Evolutionary conservation across 192 early-diverging fungal species (phyloP), one percentile per base, ranked within the genome.

Genomic region (Coemansia sp.): DNA sequence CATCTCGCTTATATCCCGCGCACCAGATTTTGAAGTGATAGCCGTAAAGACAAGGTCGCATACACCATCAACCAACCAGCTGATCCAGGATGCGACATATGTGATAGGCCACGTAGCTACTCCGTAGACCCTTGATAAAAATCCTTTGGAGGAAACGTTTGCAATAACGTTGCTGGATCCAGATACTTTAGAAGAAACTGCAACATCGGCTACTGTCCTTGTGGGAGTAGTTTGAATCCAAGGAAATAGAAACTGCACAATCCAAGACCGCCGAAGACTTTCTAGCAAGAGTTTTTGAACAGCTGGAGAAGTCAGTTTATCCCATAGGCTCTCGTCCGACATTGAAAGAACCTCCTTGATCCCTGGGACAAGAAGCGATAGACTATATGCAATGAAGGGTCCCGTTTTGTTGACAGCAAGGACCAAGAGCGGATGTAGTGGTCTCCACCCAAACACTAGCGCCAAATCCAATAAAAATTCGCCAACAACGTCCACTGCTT

Each of bases 221-320:
- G 72, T 61, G 3, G 72, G 62, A 22, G 32, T 63, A 4, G 46
- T 45, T 8, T 19, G 39, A 18, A 61, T 58, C 78, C 73, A 76
- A 8, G 78, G 78, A 22, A 81, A 76, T 41, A 81, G 49, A 15
- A 75, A 16, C 19, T 55, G 65, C 21, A 80, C 63, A 39, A 69
- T 41, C 69, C 66, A 69, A 39, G 78, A 74, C 74, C 69, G 60
- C 19, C 67, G 78, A 47, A 76, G 47, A 22, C 45, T 49, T 47
- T 45, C 57, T 21, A 73, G 13, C 9, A 72, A 42, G 39, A 57
- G 39, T 0, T 15, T 39, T 39, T 68, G 75, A 26, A 77, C 56
- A 0, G 18, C 16, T 5, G 73, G 67, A 0, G 78, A 69, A 3
- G 66, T 55, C 8, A 80, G 66, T 58, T 54, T 62, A 13, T 61